Percentiles rank a stretch among this genome's conserved stretches.
These are phyloP conservation scores for Graphilbum sp. DNA, from an alignment of 2,329 filamentous ascomycete species.

Conservation along the genomic window DNA sequence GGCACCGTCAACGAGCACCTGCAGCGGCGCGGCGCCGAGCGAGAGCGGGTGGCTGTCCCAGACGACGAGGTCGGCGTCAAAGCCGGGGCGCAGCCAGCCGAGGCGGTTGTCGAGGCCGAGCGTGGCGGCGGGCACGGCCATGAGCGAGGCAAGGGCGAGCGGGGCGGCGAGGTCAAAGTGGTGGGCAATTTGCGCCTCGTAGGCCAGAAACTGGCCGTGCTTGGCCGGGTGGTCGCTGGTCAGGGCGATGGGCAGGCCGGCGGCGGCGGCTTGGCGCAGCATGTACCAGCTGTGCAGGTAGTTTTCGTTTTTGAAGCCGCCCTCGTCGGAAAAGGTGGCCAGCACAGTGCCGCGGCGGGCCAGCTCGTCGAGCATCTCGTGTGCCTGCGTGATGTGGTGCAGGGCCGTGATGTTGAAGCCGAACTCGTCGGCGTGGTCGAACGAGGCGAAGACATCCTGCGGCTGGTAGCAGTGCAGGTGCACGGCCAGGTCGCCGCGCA, in stretches of 20 bases:
- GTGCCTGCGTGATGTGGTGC: slow-evolving; percentile 23
- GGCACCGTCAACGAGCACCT: slow-evolving; percentile 30
- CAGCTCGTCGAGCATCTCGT: slow-evolving; percentile 23
- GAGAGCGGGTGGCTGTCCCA: slow-evolving; percentile 31
- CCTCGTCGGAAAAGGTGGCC: slow-evolving; percentile 25
- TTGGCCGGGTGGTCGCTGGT: slow-evolving; percentile 1
- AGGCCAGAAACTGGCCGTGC: slow-evolving; percentile 2
- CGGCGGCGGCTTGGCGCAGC: slow-evolving; percentile 22
- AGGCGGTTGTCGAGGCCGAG: slow-evolving; percentile 4
- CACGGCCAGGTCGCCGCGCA: slow-evolving; percentile 23
- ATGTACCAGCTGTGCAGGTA: slow-evolving; percentile 21
- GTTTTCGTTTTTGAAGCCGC: slow-evolving; percentile 25
- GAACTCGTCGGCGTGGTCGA: slow-evolving; percentile 25
- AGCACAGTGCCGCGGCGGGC: slow-evolving; percentile 23
- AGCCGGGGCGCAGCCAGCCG: slow-evolving; percentile 25
- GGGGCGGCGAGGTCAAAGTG: slow-evolving; percentile 24
- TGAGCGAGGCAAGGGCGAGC: slow-evolving; percentile 25
- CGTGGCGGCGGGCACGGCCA: slow-evolving; percentile 26
- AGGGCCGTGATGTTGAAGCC: slow-evolving; percentile 23
- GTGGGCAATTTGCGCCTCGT: slow-evolving; percentile 15
- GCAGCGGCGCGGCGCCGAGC: slow-evolving; percentile 25
- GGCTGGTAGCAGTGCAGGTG: slow-evolving; percentile 28
- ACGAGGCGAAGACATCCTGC: slow-evolving; percentile 26
- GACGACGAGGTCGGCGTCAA: slow-evolving; percentile 32
- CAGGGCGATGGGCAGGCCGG: slow-evolving; percentile 21